Base-by-base conservation (phyloP, 1,284 basidiomycete species). In the Boletus semigastroideus region DNA sequence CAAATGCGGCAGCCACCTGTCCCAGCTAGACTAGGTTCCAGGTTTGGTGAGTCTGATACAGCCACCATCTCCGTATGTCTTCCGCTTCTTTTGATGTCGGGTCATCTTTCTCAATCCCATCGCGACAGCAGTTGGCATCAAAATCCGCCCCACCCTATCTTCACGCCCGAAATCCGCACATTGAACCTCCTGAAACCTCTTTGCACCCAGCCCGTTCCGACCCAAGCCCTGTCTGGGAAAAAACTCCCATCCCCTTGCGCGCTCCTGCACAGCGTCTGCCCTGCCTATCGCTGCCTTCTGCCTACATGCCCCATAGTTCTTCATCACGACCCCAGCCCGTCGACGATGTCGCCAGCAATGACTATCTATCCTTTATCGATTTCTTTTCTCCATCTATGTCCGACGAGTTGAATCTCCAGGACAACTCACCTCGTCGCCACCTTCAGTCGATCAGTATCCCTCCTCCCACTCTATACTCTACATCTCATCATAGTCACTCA, bases 301-400 rank as follows among this genome's bases (percentile, higher is more conserved):
- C 61, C 61, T 60, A 60, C 63, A 65, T 66, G 63, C 34, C 65
- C 50, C 49, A 58, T 33, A 37, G 30, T 33, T 17, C 57, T 8
- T 45, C 55, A 30, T 27, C 56, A 57, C 49, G 51, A 53, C 37
- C 59, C 33, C 49, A 56, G 37, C 54, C 58, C 22, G 36, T 17
- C 20, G 51, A 59, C 40, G 40, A 40, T n/a, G 43, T 43, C 31
- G 13, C 57, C 34, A 36, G 43, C 48, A 44, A 54, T 22, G 64
- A 73, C 59, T 72, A 72, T 59, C 69, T 76, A 55, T 84, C 82
- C 20, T 84, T 84, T 63, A 82, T 85, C 42, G 83, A 84, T 65
- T 66, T 84, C 46, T 65, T 71, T 43, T 78, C 80, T 1, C 73
- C 77, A 49, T 57, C 62, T 50, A 55, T 52, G 13, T 49, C 63